Percentiles rank a stretch among this genome's conserved stretches.
phyloP scores from a whole-genome alignment of 2,329 filamentous ascomycete genomes.

The Apiospora kogelbergensis region DNA sequence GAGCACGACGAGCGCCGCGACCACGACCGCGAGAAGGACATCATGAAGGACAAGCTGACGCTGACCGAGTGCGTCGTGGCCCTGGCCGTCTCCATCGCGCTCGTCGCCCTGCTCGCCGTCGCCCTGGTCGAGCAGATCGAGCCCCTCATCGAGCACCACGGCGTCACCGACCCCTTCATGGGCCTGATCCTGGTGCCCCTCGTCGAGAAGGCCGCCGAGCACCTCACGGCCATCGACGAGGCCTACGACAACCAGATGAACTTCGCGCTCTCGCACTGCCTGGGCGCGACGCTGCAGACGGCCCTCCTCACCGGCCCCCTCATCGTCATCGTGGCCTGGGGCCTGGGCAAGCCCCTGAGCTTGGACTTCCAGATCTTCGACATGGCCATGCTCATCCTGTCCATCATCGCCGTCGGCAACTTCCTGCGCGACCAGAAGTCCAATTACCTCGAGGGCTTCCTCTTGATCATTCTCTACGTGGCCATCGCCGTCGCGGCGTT shows the following conservation, averaged over 20 bases:
- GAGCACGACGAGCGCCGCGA: slow-evolving; percentile 69
- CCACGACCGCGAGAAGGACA: slow-evolving; percentile 60
- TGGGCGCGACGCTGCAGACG: slow-evolving; percentile 86
- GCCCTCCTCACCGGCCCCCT: slow-evolving; percentile 85
- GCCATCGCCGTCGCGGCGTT: slow-evolving; percentile 59
- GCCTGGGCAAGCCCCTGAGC: slow-evolving; percentile 67
- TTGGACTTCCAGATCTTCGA: slow-evolving; percentile 88
- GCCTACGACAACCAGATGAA: slow-evolving; percentile 84
- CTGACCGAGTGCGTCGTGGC: slow-evolving; percentile 71
- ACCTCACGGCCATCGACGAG: slow-evolving; percentile 81
- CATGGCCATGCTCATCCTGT: slow-evolving; percentile 75
- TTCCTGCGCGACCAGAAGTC: slow-evolving; percentile 86
- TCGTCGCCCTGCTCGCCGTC: slow-evolving; percentile 73
- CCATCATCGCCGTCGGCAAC: slow-evolving; percentile 83
- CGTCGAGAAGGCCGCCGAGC: slow-evolving; percentile 84
- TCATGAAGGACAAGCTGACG: slow-evolving; percentile 67
- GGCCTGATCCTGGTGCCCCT: slow-evolving; percentile 77
- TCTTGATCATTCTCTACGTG: slow-evolving; percentile 70
- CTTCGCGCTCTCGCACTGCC: slow-evolving; percentile 80
- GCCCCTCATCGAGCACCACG: slow-evolving; percentile 46
- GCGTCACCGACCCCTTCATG: slow-evolving; percentile 54
- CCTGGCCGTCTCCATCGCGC: slow-evolving; percentile 61
- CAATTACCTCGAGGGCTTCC: slow-evolving; percentile 84
- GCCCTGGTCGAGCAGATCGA: slow-evolving; percentile 73
- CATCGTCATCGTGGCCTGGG: slow-evolving; percentile 82